These are phyloP conservation scores for Saturnispora sanitii DNA, from an alignment of 805 yeast genomes.

Conservation along the genomic window DNA sequence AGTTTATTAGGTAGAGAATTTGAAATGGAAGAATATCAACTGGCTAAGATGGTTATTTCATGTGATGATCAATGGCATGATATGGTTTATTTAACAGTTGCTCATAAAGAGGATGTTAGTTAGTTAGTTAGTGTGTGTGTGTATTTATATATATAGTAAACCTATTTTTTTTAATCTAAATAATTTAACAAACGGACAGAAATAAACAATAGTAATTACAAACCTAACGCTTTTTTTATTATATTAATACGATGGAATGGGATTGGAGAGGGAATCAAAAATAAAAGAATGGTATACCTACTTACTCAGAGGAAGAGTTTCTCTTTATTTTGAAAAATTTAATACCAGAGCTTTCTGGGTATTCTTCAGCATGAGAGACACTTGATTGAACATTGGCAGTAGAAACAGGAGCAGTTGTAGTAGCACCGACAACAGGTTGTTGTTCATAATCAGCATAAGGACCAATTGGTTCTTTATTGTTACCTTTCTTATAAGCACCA, in stretches of 20 bases:
- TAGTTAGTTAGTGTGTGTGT: background rate
- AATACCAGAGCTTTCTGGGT: slow-evolving; percentile 44
- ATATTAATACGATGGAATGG: background rate
- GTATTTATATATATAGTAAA: too few relatives aligned
- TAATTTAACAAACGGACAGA: too few relatives aligned
- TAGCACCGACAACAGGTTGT: slow-evolving; percentile 2
- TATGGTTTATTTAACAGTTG: background rate
- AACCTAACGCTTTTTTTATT: too few relatives aligned
- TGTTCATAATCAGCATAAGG: background rate
- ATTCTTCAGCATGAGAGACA: background rate
- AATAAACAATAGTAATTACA: background rate
- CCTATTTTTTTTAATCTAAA: background rate
- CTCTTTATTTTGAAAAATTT: slow-evolving; percentile 70
- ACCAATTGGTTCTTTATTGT: slow-evolving; percentile 16
- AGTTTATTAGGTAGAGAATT: background rate
- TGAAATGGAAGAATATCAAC: background rate
- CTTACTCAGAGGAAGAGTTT: slow-evolving; percentile 33
- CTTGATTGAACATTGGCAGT: slow-evolving; percentile 1
- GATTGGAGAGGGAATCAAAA: background rate
- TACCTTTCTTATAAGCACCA: slow-evolving; percentile 42
- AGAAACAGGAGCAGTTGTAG: slow-evolving; percentile 12
- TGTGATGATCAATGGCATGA: slow-evolving; percentile 9
- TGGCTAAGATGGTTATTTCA: background rate
- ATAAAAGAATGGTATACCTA: slow-evolving; percentile 7
- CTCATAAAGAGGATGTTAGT: background rate